Conservation (phyloP, 2,329 filamentous ascomycete genomes). For the Metarhizium humberi region DNA sequence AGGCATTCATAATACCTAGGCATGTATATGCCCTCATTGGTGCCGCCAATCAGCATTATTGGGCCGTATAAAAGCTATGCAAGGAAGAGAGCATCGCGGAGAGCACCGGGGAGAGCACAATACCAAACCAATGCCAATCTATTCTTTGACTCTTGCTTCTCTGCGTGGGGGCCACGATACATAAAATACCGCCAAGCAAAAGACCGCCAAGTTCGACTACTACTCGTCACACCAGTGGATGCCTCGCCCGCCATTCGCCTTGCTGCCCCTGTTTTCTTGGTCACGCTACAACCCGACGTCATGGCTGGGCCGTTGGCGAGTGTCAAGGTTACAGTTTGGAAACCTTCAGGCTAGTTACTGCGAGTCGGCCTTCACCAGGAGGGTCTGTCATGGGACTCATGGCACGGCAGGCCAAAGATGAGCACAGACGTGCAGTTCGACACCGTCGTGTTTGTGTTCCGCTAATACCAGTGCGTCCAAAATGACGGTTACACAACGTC, state of each 20-base stretch:
- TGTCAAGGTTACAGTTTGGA: neutral
- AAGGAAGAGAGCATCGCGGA: neutral
- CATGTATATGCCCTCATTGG: neutral
- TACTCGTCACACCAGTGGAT: neutral
- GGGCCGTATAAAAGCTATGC: neutral
- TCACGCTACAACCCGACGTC: slow-evolving; percentile 12
- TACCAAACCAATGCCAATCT: no score
- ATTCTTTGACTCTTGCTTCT: neutral
- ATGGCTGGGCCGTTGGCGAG: slow-evolving; percentile 9
- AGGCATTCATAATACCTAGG: neutral
- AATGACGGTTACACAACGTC: neutral
- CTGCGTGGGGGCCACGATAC: neutral
- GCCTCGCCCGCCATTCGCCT: neutral
- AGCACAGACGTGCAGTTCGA: neutral
- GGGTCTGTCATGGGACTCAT: neutral
- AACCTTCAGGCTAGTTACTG: neutral
- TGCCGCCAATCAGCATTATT: neutral
- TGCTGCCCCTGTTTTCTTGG: slow-evolving; percentile 9
- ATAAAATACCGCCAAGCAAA: neutral
- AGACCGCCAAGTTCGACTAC: neutral
- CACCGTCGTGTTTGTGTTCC: neutral
- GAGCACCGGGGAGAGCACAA: no score
- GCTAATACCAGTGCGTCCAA: neutral
- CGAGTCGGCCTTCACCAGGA: neutral
- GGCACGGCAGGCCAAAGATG: neutral